These are phyloP conservation scores for Echria macrotheca DNA, from an alignment of 495 filamentous ascomycete genomes.

Conservation along the genomic window DNA sequence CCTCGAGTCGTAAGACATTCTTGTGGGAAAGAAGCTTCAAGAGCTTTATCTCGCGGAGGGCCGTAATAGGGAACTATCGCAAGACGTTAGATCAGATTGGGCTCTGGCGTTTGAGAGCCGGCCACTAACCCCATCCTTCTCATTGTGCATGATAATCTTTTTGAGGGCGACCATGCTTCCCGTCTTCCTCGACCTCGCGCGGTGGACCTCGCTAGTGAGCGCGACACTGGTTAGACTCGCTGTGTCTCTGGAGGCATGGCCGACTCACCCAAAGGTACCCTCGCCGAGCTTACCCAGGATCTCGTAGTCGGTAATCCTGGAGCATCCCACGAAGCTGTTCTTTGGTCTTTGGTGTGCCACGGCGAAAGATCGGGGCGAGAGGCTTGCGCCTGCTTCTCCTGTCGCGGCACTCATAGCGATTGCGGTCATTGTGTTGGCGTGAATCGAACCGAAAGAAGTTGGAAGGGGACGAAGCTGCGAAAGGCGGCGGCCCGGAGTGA, in stretches of 20 bases:
- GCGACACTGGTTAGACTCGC: slow-evolving; percentile 1
- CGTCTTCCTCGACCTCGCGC: slow-evolving; percentile 70
- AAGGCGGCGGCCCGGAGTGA: too few species aligned
- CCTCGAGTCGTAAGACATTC: slow-evolving; percentile 81
- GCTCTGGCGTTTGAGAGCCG: not conserved
- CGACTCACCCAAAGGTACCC: slow-evolving; percentile 83
- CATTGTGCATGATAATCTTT: slow-evolving; percentile 87
- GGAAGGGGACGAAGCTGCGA: not conserved
- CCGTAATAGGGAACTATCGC: slow-evolving; percentile 69
- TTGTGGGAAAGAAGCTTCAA: slow-evolving; percentile 87
- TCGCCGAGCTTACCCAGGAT: slow-evolving; percentile 89
- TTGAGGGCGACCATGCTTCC: slow-evolving; percentile 79
- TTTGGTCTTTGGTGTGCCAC: slow-evolving; percentile 38
- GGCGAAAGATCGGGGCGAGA: slow-evolving; percentile 42
- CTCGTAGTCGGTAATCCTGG: slow-evolving; percentile 81
- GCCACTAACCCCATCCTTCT: slow-evolving; percentile 67
- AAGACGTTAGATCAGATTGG: slow-evolving; percentile 1
- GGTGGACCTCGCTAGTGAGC: slow-evolving; percentile 75
- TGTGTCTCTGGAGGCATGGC: not conserved
- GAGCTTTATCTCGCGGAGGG: slow-evolving; percentile 86
- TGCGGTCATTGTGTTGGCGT: not conserved
- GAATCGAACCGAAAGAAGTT: not conserved
- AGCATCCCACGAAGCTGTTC: slow-evolving; percentile 73
- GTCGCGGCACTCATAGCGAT: too few species aligned
- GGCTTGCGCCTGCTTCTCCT: slow-evolving; percentile 11